Percentiles rank a stretch among this genome's conserved stretches.
phyloP scores from a whole-genome alignment of 129 eudicot species.

The Flaveria brownii region DNA sequence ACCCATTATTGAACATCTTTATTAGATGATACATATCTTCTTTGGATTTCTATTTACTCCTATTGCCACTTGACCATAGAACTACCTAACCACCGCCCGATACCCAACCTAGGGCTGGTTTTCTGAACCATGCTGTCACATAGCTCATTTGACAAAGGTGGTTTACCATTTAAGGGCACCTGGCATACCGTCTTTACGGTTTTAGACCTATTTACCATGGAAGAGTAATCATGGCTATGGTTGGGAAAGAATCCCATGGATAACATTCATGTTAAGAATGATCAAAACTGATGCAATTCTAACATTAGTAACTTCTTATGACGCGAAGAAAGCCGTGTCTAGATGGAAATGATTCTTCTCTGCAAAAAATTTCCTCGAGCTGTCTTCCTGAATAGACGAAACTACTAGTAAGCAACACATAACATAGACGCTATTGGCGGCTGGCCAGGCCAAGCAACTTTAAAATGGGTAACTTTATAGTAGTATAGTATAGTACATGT shows the following conservation, averaged over 20 bases:
- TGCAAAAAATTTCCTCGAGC: no score
- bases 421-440: no score
- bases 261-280: no score
- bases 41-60: neutral
- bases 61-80: neutral
- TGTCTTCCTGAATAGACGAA: neutral
- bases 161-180: neutral
- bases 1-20: neutral
- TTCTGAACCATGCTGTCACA: neutral
- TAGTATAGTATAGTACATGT: neutral
- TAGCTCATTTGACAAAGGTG: neutral
- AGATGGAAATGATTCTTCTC: no score
- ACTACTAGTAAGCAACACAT: neutral
- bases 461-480: neutral
- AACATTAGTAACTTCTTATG: no score
- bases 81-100: neutral
- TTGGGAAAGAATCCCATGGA: no score
- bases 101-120: neutral
- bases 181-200: neutral
- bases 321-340: no score
- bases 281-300: no score
- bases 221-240: no score
- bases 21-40: neutral
- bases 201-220: neutral
- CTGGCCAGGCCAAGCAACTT: neutral